Evolutionary conservation across 2,329 filamentous ascomycete genomes (phyloP).

Genomic region (Ceratocystis colombiana): DNA sequence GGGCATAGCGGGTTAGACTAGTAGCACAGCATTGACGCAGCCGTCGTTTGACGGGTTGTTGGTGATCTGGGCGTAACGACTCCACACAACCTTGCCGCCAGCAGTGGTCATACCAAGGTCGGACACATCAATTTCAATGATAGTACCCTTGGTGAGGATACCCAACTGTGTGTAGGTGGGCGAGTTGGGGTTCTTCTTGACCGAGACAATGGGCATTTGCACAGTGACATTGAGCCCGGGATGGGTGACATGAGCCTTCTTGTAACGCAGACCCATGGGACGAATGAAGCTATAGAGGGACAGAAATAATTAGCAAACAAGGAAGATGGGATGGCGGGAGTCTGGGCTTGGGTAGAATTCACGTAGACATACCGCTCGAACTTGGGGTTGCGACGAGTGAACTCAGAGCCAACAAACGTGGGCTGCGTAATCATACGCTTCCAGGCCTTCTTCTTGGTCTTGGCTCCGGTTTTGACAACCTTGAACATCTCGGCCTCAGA

Average conservation of each 20-base stretch:
- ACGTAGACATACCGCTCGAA: slow-evolving; percentile 40
- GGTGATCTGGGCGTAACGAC: slow-evolving; percentile 65
- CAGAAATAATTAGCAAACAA: slow-evolving; percentile 43
- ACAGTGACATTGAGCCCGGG: slow-evolving; percentile 79
- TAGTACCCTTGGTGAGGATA: slow-evolving; percentile 71
- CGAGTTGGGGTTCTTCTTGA: slow-evolving; percentile 64
- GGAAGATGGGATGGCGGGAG: neutral
- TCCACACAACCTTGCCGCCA: slow-evolving; percentile 88
- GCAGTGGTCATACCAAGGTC: slow-evolving; percentile 87
- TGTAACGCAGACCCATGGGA: slow-evolving; percentile 43
- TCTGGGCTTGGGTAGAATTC: neutral
- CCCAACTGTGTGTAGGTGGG: slow-evolving; percentile 88
- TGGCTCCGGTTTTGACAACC: slow-evolving; percentile 92
- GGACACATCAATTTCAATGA: slow-evolving; percentile 82
- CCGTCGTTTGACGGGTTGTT: slow-evolving; percentile 43
- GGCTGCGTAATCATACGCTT: slow-evolving; percentile 56
- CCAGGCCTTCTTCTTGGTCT: slow-evolving; percentile 75
- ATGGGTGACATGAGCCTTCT: slow-evolving; percentile 51
- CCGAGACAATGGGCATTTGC: slow-evolving; percentile 65
- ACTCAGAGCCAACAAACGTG: slow-evolving; percentile 75
- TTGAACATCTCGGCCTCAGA: slow-evolving; percentile 97
- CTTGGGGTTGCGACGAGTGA: slow-evolving; percentile 80
- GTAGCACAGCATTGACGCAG: slow-evolving; percentile 37
- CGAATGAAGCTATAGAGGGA: slow-evolving; percentile 39
- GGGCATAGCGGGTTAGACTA: slow-evolving; percentile 29